Evolutionary conservation across 768 basidiomycete species (phyloP), one percentile per base, ranked within the genome.

Genomic region (Mycena metata): DNA sequence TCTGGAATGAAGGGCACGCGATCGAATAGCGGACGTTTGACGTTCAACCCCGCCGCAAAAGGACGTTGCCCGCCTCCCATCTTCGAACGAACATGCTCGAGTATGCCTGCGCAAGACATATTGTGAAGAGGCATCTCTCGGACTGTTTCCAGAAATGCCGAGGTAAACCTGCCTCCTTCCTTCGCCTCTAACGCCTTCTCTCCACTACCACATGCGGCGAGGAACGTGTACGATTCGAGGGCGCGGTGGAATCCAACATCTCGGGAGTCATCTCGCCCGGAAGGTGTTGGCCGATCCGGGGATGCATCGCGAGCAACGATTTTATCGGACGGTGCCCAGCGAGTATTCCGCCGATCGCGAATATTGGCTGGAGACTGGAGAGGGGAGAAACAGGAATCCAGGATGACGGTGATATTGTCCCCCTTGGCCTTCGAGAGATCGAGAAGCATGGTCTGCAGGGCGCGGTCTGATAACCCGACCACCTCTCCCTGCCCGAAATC

Each of bases 391-490:
- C 88, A 91, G 69, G 87, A 85, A 75, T 92, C 91, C 24, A 91
- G 79, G 60, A 92, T 82, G 60, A 92, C 74, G 2, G 90, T 90
- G 76, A 92, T 87, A 66, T 92, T 92, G 75, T 91, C 81, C 39
- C 91, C 91, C 73, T 91, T 92, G 49, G 77, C 79, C 26, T 79
- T 78, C 19, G 82, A 79, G 46, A 92, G 83, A 58, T 90, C 87
- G 59, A 72, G 71, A 21, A 92, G 77, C 82, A 91, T 85, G 42
- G 88, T 84, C 46, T 83, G 82, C 59, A 92, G 79, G 13, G 91
- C 90, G 54, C 87, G 86, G 77, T 91, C 90, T 45, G 89, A 89
- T 67, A 92, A 89, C 35, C 90, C 91, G 16, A 88, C 83, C 66
- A 88, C 79, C 17, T 76, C 74, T 64, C 82, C 86, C 26, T 83